These are phyloP conservation scores for Apocynum venetum DNA, from an alignment of 257 asterid species.

Conservation along the genomic window DNA sequence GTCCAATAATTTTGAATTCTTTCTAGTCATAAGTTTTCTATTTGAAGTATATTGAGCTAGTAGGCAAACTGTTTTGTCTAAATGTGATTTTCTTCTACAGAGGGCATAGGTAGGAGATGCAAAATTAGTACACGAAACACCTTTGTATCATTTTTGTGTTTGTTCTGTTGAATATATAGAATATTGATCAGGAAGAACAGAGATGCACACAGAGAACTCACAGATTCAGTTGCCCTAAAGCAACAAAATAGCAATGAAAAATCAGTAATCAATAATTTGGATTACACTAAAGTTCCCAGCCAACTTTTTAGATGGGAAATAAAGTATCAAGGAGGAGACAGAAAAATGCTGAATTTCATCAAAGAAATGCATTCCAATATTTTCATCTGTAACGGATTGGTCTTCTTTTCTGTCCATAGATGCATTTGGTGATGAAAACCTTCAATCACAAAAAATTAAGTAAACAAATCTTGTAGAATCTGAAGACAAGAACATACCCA, in stretches of 20 bases:
- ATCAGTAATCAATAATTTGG: not conserved
- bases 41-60: not conserved
- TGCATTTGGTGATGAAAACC: not conserved
- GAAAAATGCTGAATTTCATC: not conserved
- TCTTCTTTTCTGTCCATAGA: not conserved
- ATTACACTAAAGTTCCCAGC: not conserved
- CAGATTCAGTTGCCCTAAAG: not conserved
- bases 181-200: not conserved
- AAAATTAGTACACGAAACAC: not conserved
- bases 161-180: not conserved
- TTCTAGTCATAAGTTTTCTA: not conserved
- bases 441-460: not conserved
- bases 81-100: not conserved
- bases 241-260: not conserved
- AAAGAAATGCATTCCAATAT: not conserved
- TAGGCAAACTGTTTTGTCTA: slow-evolving; percentile 4
- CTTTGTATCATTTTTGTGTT: not conserved
- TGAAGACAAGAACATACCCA: no score
- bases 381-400: not conserved
- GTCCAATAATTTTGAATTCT: not conserved
- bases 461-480: not conserved
- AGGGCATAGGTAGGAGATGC: not conserved
- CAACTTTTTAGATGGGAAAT: not conserved
- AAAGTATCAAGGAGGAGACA: not conserved
- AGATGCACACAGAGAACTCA: not conserved